Percentiles rank a stretch among this genome's conserved stretches.
Conservation (phyloP, 495 filamentous ascomycete genomes). For the Hypoxylon subgilvum region DNA sequence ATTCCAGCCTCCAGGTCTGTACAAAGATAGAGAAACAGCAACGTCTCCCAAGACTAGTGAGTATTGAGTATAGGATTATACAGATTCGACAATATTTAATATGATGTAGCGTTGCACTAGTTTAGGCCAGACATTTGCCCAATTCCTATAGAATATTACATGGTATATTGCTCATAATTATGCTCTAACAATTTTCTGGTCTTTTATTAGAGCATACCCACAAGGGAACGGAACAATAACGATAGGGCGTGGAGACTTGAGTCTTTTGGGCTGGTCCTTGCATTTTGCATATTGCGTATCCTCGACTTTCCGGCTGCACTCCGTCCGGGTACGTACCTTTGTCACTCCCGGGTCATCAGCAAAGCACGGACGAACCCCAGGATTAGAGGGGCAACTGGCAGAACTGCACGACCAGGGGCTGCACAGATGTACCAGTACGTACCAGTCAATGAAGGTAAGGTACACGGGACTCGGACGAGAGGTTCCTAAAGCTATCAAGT, state of each 20-base stretch:
- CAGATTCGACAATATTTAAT: neutral
- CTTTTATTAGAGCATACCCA: slow-evolving; percentile 32
- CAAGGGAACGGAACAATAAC: slow-evolving; percentile 25
- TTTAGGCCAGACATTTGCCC: slow-evolving; percentile 1
- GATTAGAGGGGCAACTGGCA: slow-evolving; percentile 6
- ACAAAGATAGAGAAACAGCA: no score
- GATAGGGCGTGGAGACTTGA: slow-evolving; percentile 19
- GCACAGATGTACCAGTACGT: slow-evolving; percentile 33
- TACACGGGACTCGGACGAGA: slow-evolving; percentile 29
- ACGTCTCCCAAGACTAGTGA: no score
- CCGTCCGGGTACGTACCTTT: slow-evolving; percentile 1
- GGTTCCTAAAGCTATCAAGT: slow-evolving; percentile 37
- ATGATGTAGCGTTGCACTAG: slow-evolving; percentile 15
- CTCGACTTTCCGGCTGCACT: slow-evolving; percentile 27
- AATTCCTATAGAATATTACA: no score
- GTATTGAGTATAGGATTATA: neutral
- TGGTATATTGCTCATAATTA: neutral
- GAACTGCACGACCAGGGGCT: slow-evolving; percentile 23
- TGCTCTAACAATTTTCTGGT: neutral
- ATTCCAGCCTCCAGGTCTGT: no score
- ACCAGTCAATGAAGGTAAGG: slow-evolving; percentile 19
- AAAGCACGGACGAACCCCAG: slow-evolving; percentile 11
- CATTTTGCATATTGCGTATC: slow-evolving; percentile 24
- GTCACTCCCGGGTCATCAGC: neutral
- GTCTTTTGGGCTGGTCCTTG: slow-evolving; percentile 26